Evolutionary conservation across 108 stramenopile genomes (phyloP).

Genomic region (Chaetoceros muelleri): DNA sequence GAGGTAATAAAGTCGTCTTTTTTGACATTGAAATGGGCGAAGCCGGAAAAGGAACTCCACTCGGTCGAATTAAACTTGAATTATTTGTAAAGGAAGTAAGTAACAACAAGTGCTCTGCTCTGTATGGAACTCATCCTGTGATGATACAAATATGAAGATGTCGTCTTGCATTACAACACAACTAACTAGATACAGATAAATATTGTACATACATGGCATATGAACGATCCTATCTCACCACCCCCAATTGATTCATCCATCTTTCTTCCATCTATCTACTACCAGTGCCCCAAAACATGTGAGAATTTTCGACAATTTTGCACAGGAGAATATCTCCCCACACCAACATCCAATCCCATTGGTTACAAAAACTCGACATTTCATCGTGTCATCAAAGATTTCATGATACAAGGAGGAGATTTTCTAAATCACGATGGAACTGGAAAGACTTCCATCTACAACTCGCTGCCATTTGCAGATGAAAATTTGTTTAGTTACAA

Average conservation of each 20-base stretch:
- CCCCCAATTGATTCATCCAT: background rate
- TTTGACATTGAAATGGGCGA: conserved; percentile 69
- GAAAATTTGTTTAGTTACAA: conserved; percentile 90
- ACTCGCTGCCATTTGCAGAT: conserved; percentile 75
- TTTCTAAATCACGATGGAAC: conserved; percentile 88
- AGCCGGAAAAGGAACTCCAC: conserved; percentile 27
- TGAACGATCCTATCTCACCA: background rate
- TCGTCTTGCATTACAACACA: no score
- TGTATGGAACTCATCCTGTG: no score
- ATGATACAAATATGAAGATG: no score
- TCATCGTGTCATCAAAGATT: conserved; percentile 93
- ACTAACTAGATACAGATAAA: no score
- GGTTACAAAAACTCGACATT: conserved; percentile 89
- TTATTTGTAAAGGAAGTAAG: conserved; percentile 84
- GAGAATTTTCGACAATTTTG: conserved; percentile 58
- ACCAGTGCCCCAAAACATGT: conserved; percentile 85
- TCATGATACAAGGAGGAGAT: conserved; percentile 62
- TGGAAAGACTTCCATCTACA: conserved; percentile 82
- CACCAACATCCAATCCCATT: conserved; percentile 68
- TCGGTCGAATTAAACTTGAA: conserved; percentile 94
- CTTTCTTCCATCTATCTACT: background rate
- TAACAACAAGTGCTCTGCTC: no score
- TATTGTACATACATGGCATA: no score
- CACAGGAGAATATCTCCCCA: conserved; percentile 68
- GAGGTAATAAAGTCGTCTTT: conserved; percentile 80